phyloP scores from a whole-genome alignment of 108 stramenopile genomes.

The Nitzschia sp. region DNA sequence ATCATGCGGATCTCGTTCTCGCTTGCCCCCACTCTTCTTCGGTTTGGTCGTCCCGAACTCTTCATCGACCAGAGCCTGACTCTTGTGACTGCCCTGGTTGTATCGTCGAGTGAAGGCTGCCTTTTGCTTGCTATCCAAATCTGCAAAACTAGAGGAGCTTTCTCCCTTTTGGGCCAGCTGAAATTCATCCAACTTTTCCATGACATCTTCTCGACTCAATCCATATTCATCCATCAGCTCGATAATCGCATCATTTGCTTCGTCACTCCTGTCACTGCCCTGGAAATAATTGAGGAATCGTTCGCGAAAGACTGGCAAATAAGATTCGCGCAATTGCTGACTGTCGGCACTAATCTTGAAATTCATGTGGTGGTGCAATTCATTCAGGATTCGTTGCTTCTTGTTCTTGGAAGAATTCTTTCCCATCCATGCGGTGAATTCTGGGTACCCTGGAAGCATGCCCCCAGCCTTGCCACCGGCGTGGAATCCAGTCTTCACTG shows the following conservation, averaged over 20 bases:
- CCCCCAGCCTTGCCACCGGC: slow-evolving; percentile 80
- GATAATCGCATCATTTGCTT: slow-evolving; percentile 62
- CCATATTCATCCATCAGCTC: slow-evolving; percentile 93
- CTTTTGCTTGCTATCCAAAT: slow-evolving; percentile 84
- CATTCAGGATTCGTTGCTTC: slow-evolving; percentile 76
- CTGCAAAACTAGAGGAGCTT: slow-evolving; percentile 51
- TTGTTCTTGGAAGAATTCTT: slow-evolving; percentile 90
- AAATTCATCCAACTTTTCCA: slow-evolving; percentile 90
- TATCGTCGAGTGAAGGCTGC: slow-evolving; percentile 86
- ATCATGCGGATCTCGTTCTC: slow-evolving; percentile 51
- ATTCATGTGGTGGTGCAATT: slow-evolving; percentile 91
- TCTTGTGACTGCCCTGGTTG: slow-evolving; percentile 72
- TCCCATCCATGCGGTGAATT: slow-evolving; percentile 95
- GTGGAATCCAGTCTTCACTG: slow-evolving; percentile 88
- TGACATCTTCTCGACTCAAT: slow-evolving; percentile 89
- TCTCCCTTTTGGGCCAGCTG: slow-evolving; percentile 41
- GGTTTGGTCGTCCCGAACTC: slow-evolving; percentile 49
- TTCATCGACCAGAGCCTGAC: slow-evolving; percentile 83
- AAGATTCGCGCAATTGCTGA: slow-evolving; percentile 74
- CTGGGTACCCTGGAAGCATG: slow-evolving; percentile 83
- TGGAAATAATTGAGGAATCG: slow-evolving; percentile 63
- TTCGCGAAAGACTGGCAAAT: slow-evolving; percentile 72
- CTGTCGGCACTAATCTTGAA: slow-evolving; percentile 64
- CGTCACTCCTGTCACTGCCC: slow-evolving; percentile 32
- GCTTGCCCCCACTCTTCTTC: slow-evolving; percentile 39